These are phyloP conservation scores for Lentinus tigrinus DNA, from an alignment of 768 basidiomycete species.

Conservation along the genomic window DNA sequence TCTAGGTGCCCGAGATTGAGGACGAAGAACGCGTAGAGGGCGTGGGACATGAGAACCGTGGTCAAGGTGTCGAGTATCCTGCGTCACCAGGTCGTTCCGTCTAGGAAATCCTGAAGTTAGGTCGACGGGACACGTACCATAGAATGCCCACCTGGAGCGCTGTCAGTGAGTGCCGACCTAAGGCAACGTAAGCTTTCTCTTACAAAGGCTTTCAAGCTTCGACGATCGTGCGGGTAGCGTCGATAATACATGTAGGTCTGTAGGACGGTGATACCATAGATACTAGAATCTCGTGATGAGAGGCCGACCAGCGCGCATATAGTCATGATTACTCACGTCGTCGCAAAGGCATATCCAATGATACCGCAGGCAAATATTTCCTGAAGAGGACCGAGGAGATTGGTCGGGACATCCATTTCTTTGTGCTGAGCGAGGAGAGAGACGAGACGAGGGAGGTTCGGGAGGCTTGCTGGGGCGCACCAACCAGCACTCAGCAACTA, in stretches of 20 bases:
- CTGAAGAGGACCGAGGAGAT: not conserved
- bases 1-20: not conserved
- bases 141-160: not conserved
- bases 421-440: too few relatives aligned
- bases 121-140: not conserved
- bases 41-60: not conserved
- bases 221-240: not conserved
- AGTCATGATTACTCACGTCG: not conserved
- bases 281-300: not conserved
- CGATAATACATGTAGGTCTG: not conserved
- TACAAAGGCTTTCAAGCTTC: not conserved
- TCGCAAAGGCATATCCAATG: not conserved
- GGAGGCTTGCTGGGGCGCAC: too few relatives aligned
- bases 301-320: too few relatives aligned
- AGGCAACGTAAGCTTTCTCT: not conserved
- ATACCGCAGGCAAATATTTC: not conserved
- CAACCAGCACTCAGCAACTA: too few relatives aligned
- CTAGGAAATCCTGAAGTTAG: not conserved
- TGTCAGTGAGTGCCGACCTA: not conserved
- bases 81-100: not conserved
- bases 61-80: not conserved
- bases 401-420: too few relatives aligned
- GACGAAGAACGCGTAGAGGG: not conserved
- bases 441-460: too few relatives aligned
- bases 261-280: not conserved